A percentile compares a stretch with the other conserved stretches of the same genome.
Conservation (phyloP, 2,329 filamentous ascomycete genomes). For the Chaetomium olivaceum region DNA sequence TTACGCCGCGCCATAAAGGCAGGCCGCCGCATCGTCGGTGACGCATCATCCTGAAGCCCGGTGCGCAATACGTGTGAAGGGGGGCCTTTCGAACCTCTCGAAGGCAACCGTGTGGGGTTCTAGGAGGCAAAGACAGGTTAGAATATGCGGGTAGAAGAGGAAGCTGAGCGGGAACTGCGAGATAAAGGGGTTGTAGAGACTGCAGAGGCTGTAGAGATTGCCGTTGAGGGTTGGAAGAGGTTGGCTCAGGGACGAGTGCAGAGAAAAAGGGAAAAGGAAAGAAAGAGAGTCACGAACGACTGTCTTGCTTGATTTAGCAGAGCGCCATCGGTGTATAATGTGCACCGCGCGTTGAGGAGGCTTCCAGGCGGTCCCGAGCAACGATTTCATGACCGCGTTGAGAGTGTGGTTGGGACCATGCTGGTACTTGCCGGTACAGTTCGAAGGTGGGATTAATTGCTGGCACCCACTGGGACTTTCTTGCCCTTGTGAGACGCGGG, state of each 20-base stretch:
- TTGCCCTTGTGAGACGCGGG: background rate
- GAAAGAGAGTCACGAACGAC: background rate
- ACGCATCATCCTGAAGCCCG: constrained; percentile 7
- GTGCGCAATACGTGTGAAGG: constrained; percentile 1
- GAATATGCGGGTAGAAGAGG: background rate
- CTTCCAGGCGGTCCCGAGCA: constrained; percentile 30
- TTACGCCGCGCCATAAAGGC: constrained; percentile 25
- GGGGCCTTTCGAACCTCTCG: background rate
- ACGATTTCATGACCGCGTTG: constrained; percentile 33
- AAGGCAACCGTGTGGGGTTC: background rate
- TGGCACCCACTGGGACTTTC: background rate
- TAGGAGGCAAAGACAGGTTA: background rate
- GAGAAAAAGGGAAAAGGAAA: background rate
- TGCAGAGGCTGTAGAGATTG: no score
- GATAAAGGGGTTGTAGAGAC: no score
- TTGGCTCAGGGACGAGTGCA: no score
- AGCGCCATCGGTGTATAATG: constrained; percentile 12
- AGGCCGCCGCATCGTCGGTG: background rate
- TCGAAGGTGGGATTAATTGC: background rate
- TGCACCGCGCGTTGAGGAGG: constrained; percentile 21
- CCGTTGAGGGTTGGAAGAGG: no score
- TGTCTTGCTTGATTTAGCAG: background rate
- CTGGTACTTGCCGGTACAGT: constrained; percentile 17
- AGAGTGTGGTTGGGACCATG: constrained; percentile 27
- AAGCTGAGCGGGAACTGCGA: background rate